phyloP scores from a whole-genome alignment of 495 filamentous ascomycete genomes.

The Talaromyces adpressus region DNA sequence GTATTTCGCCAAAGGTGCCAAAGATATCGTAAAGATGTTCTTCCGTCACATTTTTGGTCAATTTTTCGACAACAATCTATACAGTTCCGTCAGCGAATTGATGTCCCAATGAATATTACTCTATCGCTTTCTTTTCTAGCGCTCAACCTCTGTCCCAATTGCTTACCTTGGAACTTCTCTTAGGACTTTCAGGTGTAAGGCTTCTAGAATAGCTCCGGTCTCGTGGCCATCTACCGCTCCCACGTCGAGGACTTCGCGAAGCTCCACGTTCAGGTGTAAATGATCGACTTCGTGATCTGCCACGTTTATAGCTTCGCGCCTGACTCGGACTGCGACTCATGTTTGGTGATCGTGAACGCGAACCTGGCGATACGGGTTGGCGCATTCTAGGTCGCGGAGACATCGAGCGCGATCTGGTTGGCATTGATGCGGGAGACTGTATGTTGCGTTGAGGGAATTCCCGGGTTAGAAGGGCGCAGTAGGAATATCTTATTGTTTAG shows the following conservation, averaged over 20 bases:
- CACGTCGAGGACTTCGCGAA: conserved; percentile 34
- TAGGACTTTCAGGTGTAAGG: conserved; percentile 33
- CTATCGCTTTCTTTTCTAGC: neutral
- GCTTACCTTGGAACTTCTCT: conserved; percentile 54
- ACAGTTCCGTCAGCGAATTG: neutral
- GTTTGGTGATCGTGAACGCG: conserved; percentile 41
- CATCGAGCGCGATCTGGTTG: neutral
- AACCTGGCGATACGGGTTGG: conserved; percentile 1
- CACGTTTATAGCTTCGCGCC: conserved; percentile 12
- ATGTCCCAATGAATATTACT: neutral
- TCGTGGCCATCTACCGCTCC: conserved; percentile 27
- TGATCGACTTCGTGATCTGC: conserved; percentile 39
- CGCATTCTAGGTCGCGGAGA: conserved; percentile 1
- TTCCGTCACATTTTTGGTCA: conserved; percentile 92
- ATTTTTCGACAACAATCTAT: conserved; percentile 91
- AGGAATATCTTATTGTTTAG: neutral
- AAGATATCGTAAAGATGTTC: conserved; percentile 89
- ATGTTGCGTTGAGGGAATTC: neutral
- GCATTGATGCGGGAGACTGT: neutral
- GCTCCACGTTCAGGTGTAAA: conserved; percentile 23
- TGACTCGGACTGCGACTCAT: conserved; percentile 3
- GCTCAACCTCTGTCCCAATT: neutral
- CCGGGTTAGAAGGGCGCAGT: neutral
- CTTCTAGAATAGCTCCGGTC: conserved; percentile 43
- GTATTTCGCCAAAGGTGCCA: conserved; percentile 76